These are phyloP conservation scores for Penicillium antarcticum DNA, from an alignment of 495 filamentous ascomycete genomes.

Conservation along the genomic window DNA sequence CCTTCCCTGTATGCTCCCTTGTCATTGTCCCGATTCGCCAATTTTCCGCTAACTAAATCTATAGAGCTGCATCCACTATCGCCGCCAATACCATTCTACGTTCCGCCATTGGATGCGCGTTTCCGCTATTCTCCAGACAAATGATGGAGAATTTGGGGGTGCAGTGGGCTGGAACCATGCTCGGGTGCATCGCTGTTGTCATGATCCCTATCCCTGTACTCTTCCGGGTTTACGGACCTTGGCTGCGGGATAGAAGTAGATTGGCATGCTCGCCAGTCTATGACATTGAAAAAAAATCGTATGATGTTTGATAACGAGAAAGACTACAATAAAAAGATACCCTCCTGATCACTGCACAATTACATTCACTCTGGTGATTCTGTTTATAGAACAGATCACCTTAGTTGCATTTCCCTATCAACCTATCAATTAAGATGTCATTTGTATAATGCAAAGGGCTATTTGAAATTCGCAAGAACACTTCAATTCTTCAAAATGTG, in stretches of 20 bases:
- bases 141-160: slow-evolving; percentile 77
- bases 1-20: slow-evolving; percentile 58
- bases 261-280: slow-evolving; percentile 17
- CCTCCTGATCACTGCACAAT: background rate
- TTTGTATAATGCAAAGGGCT: too few species aligned
- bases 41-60: background rate
- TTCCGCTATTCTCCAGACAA: slow-evolving; percentile 75
- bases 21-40: background rate
- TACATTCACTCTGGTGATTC: too few species aligned
- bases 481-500: too few species aligned
- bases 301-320: slow-evolving; percentile 3
- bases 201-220: slow-evolving; percentile 68
- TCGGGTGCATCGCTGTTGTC: slow-evolving; percentile 67
- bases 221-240: slow-evolving; percentile 29
- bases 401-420: too few species aligned
- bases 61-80: slow-evolving; percentile 73
- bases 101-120: slow-evolving; percentile 68
- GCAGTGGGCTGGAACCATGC: slow-evolving; percentile 70
- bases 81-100: slow-evolving; percentile 85
- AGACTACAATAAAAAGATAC: slow-evolving; percentile 1
- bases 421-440: too few species aligned
- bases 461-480: too few species aligned
- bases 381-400: background rate
- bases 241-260: slow-evolving; percentile 28
- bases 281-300: slow-evolving; percentile 4